Conservation (phyloP, 805 yeast genomes). For the Yueomyces sp. region DNA sequence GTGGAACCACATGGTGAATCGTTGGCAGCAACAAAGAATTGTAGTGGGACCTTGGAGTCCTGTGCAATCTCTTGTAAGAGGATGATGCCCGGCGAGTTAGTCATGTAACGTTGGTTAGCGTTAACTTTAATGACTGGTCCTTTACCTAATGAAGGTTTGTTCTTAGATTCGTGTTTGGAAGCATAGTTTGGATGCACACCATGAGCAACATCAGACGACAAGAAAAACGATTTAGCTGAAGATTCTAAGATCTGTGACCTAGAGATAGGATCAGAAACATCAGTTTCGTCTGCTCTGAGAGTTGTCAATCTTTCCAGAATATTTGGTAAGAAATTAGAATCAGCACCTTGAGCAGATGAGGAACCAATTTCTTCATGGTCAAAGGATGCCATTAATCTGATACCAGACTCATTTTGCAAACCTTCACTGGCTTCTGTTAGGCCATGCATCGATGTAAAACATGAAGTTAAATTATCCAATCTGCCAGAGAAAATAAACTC, state of each 20-base stretch:
- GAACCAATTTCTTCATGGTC: constrained; percentile 98
- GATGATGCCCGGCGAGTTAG: constrained; percentile 83
- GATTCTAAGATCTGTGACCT: constrained; percentile 36
- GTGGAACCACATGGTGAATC: constrained; percentile 94
- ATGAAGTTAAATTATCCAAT: constrained; percentile 79
- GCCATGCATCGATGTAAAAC: constrained; percentile 68
- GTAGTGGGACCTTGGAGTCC: constrained; percentile 62
- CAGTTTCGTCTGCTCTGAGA: constrained; percentile 28
- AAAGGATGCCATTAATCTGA: constrained; percentile 67
- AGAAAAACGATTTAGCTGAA: constrained; percentile 66
- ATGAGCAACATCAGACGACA: constrained; percentile 95
- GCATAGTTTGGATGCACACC: constrained; percentile 91
- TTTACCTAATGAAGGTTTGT: constrained; percentile 66
- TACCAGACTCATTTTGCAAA: constrained; percentile 38
- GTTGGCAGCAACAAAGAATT: constrained; percentile 83
- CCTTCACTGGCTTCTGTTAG: constrained; percentile 39
- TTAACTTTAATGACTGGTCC: constrained; percentile 92
- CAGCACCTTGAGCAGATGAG: constrained; percentile 90
- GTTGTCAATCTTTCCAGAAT: constrained; percentile 54
- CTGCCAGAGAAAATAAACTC: constrained; percentile 90
- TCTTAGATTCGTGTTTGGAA: constrained; percentile 59
- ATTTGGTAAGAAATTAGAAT: constrained; percentile 78
- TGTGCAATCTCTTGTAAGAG: constrained; percentile 62
- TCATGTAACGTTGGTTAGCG: constrained; percentile 91
- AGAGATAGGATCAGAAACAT: constrained; percentile 16